Evolutionary conservation across 192 early-diverging fungal genomes (phyloP).

Genomic region (Thoreauomyces humboldtii): DNA sequence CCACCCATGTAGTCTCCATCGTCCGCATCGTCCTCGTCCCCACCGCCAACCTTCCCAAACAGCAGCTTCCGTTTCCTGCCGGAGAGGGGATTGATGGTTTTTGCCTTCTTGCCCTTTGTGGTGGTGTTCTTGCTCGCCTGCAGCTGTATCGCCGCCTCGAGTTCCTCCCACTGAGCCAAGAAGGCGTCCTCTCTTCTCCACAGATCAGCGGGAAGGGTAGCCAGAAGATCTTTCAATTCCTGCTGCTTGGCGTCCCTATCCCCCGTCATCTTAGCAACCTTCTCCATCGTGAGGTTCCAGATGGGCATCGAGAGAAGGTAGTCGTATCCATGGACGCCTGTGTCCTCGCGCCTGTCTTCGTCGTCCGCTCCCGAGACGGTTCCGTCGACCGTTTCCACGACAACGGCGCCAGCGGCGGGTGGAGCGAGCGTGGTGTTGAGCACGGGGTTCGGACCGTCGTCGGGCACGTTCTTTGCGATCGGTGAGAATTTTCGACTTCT

Average conservation of each 20-base stretch:
- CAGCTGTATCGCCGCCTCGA: not conserved
- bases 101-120: not conserved
- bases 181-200: conserved; percentile 83
- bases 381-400: conserved; percentile 19
- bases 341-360: conserved; percentile 14
- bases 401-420: no score
- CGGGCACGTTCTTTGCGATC: conserved; percentile 39
- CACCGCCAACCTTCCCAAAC: not conserved
- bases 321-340: conserved; percentile 52
- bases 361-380: conserved; percentile 36
- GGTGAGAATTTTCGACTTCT: conserved; percentile 47
- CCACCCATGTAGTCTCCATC: not conserved
- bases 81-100: not conserved
- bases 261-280: conserved; percentile 33
- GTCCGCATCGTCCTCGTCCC: not conserved
- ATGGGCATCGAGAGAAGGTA: conserved; percentile 83
- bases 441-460: no score
- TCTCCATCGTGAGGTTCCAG: conserved; percentile 78
- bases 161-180: conserved; percentile 66
- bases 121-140: not conserved
- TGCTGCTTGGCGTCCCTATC: conserved; percentile 17
- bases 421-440: no score
- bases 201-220: conserved; percentile 61
- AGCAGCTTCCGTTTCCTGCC: not conserved
- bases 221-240: conserved; percentile 13